Evolutionary conservation across 306 rosid species (phyloP).

Genomic region (Citrullus amarus): DNA sequence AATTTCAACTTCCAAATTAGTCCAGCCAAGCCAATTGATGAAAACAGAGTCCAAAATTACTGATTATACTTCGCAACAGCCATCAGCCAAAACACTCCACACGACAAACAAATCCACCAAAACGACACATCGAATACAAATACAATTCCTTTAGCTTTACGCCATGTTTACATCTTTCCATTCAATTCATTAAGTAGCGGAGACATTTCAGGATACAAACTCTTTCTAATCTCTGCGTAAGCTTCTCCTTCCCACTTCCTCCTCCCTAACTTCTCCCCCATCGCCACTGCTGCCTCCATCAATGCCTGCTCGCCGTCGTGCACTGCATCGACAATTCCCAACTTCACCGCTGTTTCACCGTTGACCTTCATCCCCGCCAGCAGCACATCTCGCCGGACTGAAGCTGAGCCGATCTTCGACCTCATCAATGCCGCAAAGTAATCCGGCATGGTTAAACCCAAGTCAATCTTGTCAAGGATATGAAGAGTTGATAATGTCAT

Average conservation of each 20-base stretch:
- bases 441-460: conserved; percentile 45
- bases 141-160: background rate
- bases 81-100: background rate
- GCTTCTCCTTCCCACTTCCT: conserved; percentile 50
- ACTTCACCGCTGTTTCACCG: conserved; percentile 32
- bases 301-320: conserved; percentile 31
- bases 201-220: conserved; percentile 40
- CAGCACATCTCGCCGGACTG: conserved; percentile 30
- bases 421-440: conserved; percentile 37
- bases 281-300: conserved; percentile 35
- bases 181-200: conserved; percentile 20
- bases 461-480: conserved; percentile 2
- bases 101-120: background rate
- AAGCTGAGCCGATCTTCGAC: conserved; percentile 33
- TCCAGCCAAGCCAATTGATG: background rate
- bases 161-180: background rate
- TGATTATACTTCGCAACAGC: background rate
- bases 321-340: conserved; percentile 52
- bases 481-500: background rate
- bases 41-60: background rate
- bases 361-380: conserved; percentile 30
- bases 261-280: conserved; percentile 31
- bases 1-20: no score
- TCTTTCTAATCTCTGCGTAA: conserved; percentile 59
- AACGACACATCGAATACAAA: background rate